Conservation (phyloP, 768 basidiomycete species). For the Galerina sulciceps region DNA sequence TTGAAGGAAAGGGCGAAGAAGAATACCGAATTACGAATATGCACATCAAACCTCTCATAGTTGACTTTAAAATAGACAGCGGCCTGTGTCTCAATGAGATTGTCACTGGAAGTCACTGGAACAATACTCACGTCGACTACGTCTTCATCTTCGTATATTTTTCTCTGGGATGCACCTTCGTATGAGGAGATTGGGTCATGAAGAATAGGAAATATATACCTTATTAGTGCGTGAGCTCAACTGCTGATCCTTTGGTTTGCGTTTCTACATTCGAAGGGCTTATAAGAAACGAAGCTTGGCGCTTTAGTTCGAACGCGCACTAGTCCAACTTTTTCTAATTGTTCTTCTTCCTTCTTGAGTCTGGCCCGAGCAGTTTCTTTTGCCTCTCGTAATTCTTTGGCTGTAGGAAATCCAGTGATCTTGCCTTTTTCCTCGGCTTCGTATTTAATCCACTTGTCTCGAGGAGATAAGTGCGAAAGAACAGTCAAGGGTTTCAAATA, state of each 20-base stretch:
- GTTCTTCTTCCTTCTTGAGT: constrained; percentile 71
- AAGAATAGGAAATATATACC: constrained; percentile 35
- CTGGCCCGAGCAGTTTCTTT: constrained; percentile 69
- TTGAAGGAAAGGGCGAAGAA: neutral
- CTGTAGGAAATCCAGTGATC: constrained; percentile 76
- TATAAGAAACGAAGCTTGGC: neutral
- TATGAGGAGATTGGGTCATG: neutral
- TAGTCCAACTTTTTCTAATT: constrained; percentile 73
- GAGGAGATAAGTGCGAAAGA: constrained; percentile 78
- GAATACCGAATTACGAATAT: constrained; percentile 84
- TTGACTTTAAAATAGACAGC: constrained; percentile 85
- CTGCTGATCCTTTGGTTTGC: constrained; percentile 54
- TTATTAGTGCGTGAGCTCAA: constrained; percentile 53
- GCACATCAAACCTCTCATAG: constrained; percentile 84
- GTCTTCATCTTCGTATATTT: constrained; percentile 59
- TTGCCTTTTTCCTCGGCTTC: constrained; percentile 79
- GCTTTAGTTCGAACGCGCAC: constrained; percentile 41
- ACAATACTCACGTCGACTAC: constrained; percentile 64
- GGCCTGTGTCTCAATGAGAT: constrained; percentile 46
- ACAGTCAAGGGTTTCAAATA: constrained; percentile 83
- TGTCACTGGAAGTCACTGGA: constrained; percentile 2
- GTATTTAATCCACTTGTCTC: constrained; percentile 81
- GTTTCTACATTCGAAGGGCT: constrained; percentile 50
- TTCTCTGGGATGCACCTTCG: constrained; percentile 28
- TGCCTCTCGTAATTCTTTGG: constrained; percentile 76